Evolutionary conservation across 2,329 filamentous ascomycete genomes (phyloP).

Genomic region (Mycocentrospora acerina): DNA sequence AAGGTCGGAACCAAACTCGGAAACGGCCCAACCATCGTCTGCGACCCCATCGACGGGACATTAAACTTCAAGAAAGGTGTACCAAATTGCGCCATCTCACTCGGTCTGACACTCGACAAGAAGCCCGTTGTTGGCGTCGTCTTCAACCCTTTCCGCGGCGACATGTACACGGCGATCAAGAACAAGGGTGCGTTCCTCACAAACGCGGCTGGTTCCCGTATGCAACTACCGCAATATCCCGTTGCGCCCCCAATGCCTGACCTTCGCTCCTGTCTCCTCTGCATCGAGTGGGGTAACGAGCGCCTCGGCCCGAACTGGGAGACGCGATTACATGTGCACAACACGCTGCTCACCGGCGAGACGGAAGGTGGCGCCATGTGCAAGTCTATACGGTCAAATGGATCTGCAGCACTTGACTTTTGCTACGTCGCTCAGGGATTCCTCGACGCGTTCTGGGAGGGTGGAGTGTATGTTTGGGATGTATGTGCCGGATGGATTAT

Average conservation of each 20-base stretch:
- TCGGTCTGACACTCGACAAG: slow-evolving; percentile 35
- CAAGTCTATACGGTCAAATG: slow-evolving; percentile 36
- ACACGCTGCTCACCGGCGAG: slow-evolving; percentile 31
- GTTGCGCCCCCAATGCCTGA: slow-evolving; percentile 22
- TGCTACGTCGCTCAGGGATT: slow-evolving; percentile 42
- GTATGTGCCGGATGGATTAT: slow-evolving; percentile 43
- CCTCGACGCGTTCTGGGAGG: slow-evolving; percentile 42
- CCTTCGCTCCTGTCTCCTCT: slow-evolving; percentile 36
- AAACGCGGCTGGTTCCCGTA: slow-evolving; percentile 1
- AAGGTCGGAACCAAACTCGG: slow-evolving; percentile 33
- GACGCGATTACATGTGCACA: slow-evolving; percentile 30
- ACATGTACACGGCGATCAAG: slow-evolving; percentile 40
- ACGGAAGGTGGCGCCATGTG: slow-evolving; percentile 35
- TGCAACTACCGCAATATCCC: too few species aligned
- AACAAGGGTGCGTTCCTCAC: slow-evolving; percentile 34
- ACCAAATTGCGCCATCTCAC: slow-evolving; percentile 37
- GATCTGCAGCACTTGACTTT: slow-evolving; percentile 42
- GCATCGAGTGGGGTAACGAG: slow-evolving; percentile 42
- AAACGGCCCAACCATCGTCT: slow-evolving; percentile 37
- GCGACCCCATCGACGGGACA: slow-evolving; percentile 44
- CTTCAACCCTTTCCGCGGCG: slow-evolving; percentile 37
- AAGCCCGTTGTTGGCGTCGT: slow-evolving; percentile 39
- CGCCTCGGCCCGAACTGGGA: slow-evolving; percentile 41
- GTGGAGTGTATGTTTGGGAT: slow-evolving; percentile 41
- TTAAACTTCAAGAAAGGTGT: slow-evolving; percentile 44